These are phyloP conservation scores for Suhomyces kilbournensis DNA, from an alignment of 805 yeast genomes.

Conservation along the genomic window DNA sequence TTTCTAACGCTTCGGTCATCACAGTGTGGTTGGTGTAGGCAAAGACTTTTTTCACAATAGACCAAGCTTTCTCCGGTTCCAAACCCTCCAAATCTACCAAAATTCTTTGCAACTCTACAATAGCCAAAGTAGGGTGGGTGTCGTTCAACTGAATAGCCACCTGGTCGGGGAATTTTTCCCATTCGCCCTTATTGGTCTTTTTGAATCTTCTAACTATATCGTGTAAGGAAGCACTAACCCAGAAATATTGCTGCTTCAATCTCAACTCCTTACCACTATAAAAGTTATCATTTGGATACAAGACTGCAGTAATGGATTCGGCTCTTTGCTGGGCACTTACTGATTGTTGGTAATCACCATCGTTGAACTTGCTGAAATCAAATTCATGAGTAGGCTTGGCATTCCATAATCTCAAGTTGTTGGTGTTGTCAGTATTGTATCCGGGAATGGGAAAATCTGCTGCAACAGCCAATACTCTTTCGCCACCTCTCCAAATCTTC, in stretches of 20 bases:
- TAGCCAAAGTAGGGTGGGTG: constrained; percentile 90
- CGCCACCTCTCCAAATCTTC: constrained; percentile 83
- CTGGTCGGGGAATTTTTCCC: constrained; percentile 81
- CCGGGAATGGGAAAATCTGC: constrained; percentile 94
- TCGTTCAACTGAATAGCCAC: constrained; percentile 92
- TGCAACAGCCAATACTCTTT: constrained; percentile 84
- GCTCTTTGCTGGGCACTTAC: constrained; percentile 85
- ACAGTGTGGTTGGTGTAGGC: constrained; percentile 96
- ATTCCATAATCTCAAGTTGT: constrained; percentile 87
- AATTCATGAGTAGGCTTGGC: constrained; percentile 88
- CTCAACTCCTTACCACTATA: constrained; percentile 88
- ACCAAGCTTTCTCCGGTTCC: constrained; percentile 84
- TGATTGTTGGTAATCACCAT: constrained; percentile 85
- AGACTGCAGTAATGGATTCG: constrained; percentile 86
- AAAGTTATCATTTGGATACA: constrained; percentile 93
- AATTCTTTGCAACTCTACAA: constrained; percentile 85
- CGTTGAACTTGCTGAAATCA: constrained; percentile 85
- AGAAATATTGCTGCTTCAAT: constrained; percentile 91
- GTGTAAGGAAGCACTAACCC: constrained; percentile 93
- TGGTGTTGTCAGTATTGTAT: constrained; percentile 74
- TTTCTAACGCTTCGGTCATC: constrained; percentile 91
- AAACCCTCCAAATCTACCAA: constrained; percentile 80
- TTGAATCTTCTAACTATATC: constrained; percentile 89
- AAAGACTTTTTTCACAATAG: constrained; percentile 72
- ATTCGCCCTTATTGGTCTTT: constrained; percentile 64